These are phyloP conservation scores for Venturia pyrina DNA, from an alignment of 2,329 filamentous ascomycete genomes.

Conservation along the genomic window DNA sequence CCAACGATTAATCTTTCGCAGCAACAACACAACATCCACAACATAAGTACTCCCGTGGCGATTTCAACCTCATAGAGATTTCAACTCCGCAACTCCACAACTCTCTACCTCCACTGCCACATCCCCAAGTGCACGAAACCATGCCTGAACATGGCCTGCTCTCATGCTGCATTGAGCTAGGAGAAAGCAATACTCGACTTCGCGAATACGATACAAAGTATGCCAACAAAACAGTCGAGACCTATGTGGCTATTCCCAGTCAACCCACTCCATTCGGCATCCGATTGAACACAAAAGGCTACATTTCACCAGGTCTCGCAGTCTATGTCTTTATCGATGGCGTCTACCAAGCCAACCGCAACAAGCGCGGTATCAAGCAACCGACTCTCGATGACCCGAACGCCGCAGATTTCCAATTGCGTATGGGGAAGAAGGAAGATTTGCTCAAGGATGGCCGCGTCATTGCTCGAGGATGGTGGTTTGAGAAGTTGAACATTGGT, in stretches of 20 bases:
- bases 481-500: slow-evolving; percentile 41
- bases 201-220: slow-evolving; percentile 42
- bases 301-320: slow-evolving; percentile 43
- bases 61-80: neutral
- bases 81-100: neutral
- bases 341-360: slow-evolving; percentile 47
- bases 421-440: slow-evolving; percentile 45
- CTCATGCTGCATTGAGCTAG: slow-evolving; percentile 41
- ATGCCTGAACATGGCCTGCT: slow-evolving; percentile 48
- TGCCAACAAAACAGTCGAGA: slow-evolving; percentile 41
- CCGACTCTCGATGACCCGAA: slow-evolving; percentile 20
- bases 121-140: slow-evolving; percentile 8
- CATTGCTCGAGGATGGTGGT: slow-evolving; percentile 43
- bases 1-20: neutral
- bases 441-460: slow-evolving; percentile 35
- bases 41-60: neutral
- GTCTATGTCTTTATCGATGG: slow-evolving; percentile 49
- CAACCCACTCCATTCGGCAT: slow-evolving; percentile 38
- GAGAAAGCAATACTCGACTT: slow-evolving; percentile 31
- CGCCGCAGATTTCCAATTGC: slow-evolving; percentile 34
- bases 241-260: slow-evolving; percentile 40
- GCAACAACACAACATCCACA: neutral
- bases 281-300: slow-evolving; percentile 38
- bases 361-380: slow-evolving; percentile 33
- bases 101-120: neutral